Evolutionary conservation across 495 filamentous ascomycete species (phyloP), one percentile per base, ranked within the genome.

Genomic region (Haplographium delicatum): DNA sequence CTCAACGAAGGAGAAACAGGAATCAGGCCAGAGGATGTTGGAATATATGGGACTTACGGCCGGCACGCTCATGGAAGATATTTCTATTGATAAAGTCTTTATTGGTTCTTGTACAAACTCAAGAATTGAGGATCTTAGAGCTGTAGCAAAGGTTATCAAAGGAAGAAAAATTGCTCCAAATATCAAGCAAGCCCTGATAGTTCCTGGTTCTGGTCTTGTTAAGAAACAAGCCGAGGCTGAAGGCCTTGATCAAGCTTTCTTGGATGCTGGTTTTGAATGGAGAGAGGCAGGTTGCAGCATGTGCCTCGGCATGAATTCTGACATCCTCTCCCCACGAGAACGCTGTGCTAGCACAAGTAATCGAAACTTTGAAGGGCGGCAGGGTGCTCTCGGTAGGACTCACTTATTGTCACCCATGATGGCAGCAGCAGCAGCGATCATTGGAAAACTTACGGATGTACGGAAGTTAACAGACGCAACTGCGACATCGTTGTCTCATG

Each of bases 301-400:
- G 91, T 96, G 91, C 61, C 76, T 96, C 23, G 91, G 91, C 65
- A 96, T 96, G 91, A 96, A 96, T 73, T 88, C 91, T 0, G 91
- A 96, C 65, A 95, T 96, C 57, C 80, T 96, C 16, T 82, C 86
- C 2, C 91, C 91, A 31, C 78, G 82, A 61, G 91, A 96, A 71
- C 81, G 91, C 50, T 96, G 91, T 60, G 91, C 91, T 35, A 87
- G 81, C 64, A 96, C 91, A 51, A 91, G 85, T 58, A 96, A 96
- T 72, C 86, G 91, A 51, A 96, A 96, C 62, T 96, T 96, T 59
- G 91, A 96, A 68, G 91, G 91, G 39, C 83, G 91, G 54, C 91
- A 96, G 69, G 91, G 91, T 63, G 89, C 89, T 38, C 81, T 83
- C 53, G 89, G 91, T 44, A 81, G 91, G 51, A 96, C 91, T 16